Base-by-base conservation (phyloP, 1,284 basidiomycete species). In the Heterobasidion occidentale region DNA sequence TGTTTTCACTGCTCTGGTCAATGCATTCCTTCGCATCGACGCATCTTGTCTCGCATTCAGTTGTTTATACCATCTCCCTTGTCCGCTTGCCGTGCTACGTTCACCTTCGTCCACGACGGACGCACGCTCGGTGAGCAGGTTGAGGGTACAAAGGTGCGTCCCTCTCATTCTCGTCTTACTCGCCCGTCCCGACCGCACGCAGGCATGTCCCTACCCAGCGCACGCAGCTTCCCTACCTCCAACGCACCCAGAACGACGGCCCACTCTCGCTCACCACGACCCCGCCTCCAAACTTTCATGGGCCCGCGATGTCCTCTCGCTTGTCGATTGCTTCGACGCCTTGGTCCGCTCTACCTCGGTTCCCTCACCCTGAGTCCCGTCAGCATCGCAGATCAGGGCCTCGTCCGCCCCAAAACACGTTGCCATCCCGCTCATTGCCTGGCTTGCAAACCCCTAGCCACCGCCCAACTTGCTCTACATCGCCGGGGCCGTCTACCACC, bases 401-500 rank as follows among this genome's bases (percentile, higher is more conserved):
- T n/a, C 78, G 83, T 15, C 74, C 75, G 27, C 82, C 92, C 58
- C 78, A 79, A 1, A 82, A 86, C 56, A 86, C 56, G 72, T 84
- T 54, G 90, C 91, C 0, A 75, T 91, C 9, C 78, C 80, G 0
- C 67, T 85, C 44, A 70, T n/a, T n/a, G 68, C 87, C n/a, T 71
- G 77, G 51, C 65, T 90, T 52, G 75, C 84, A 1, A 67, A 60
- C 47, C 60, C 53, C 35, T 63, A 54, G 56, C 56, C 53, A 46
- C 65, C 62, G 17, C 53, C 56, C 1, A 67, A 64, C 6, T 77
- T 81, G 0, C 62, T 71, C 1, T 76, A 83, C 55, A 74, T 84
- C 1, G 79, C 88, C 0, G 90, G 94, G 64, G 89, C 90, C 0
- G 70, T 92, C 45, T 92, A 85, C 66, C 74, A 88, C 57, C 80